Percentiles rank a stretch among this genome's conserved stretches.
Evolutionary conservation across 2,329 filamentous ascomycete genomes (phyloP).

Genomic region (Cladosporium velox): DNA sequence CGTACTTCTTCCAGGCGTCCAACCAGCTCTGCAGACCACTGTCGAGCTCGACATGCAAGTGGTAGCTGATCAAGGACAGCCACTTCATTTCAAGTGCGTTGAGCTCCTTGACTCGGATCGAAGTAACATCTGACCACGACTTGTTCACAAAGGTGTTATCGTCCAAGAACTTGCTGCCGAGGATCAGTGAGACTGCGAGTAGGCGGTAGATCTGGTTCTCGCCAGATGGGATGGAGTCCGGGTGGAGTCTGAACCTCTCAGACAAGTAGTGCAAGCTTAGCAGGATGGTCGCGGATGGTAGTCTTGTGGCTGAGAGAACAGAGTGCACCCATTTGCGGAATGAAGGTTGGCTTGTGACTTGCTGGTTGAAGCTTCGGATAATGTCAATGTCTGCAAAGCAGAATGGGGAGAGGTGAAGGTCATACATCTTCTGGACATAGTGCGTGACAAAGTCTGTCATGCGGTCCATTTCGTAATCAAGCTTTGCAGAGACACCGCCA

Average conservation of each 20-base stretch:
- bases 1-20: conserved; percentile 66
- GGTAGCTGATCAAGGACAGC: conserved; percentile 79
- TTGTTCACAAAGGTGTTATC: conserved; percentile 98
- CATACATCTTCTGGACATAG: conserved; percentile 76
- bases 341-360: conserved; percentile 64
- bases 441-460: conserved; percentile 96
- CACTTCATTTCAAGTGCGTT: conserved; percentile 87
- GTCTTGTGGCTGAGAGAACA: conserved; percentile 83
- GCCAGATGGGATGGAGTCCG: conserved; percentile 41
- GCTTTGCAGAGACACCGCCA: conserved; percentile 86
- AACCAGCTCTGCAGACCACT: conserved; percentile 70
- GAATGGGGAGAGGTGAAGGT: conserved; percentile 56
- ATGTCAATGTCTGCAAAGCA: conserved; percentile 64
- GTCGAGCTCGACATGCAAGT: conserved; percentile 81
- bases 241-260: conserved; percentile 62
- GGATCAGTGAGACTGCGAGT: conserved; percentile 78
- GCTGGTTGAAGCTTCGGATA: conserved; percentile 63
- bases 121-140: conserved; percentile 94
- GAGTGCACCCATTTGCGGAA: conserved; percentile 92
- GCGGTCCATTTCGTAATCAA: conserved; percentile 94
- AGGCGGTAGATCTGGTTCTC: conserved; percentile 81
- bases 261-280: conserved; percentile 88
- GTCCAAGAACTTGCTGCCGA: conserved; percentile 94
- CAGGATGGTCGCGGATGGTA: conserved; percentile 88
- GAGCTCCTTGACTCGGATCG: conserved; percentile 79